Evolutionary conservation across 2,329 filamentous ascomycete genomes (phyloP), one percentile per base, ranked within the genome.

Genomic region (Claviceps maximensis): DNA sequence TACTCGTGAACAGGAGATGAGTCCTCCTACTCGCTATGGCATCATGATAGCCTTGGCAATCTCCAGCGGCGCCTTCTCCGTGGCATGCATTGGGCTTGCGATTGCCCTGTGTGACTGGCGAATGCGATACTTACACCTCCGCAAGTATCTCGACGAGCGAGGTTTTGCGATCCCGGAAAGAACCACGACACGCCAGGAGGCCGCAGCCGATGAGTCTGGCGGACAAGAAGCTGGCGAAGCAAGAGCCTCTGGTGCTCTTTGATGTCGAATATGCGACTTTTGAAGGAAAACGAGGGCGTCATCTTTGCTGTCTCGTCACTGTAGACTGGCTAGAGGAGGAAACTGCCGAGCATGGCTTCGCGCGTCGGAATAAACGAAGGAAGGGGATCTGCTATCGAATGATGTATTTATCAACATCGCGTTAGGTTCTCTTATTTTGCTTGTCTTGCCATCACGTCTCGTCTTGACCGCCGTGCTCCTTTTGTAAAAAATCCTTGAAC

Each of bases 401-500:
- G n/a, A 29, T 27, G 21, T 46, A 6, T 15, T 13, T 23, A 38
- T 27, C n/a, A 19, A 42, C 17, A 9, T 13, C n/a, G n/a, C n/a
- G 8, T 25, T 17, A 8, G 23, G 9, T 12, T 40, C n/a, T 29
- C 13, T 29, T n/a, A 48, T n/a, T 17, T 15, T 31, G n/a, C n/a
- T 17, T n/a, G 15, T 3, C 33, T 12, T 19, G 23, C 36, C 40
- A 48, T 52, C 21, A 49, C 23, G 21, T n/a, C 38, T n/a, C 17
- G 23, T 19, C 4, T n/a, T 8, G 44, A 4, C n/a, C 42, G 15
- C 19, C 47, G 15, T 55, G 48, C 44, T 65, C 58, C 53, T 62
- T 65, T 55, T 71, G 65, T 46, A 74, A 56, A 27, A 71, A 64
- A 12, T 60, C 62, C 53, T 65, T 67, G 15, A 68, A 68, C 52